These are phyloP conservation scores for Sarocladium strictum DNA, from an alignment of 2,329 filamentous ascomycete species.

Conservation along the genomic window DNA sequence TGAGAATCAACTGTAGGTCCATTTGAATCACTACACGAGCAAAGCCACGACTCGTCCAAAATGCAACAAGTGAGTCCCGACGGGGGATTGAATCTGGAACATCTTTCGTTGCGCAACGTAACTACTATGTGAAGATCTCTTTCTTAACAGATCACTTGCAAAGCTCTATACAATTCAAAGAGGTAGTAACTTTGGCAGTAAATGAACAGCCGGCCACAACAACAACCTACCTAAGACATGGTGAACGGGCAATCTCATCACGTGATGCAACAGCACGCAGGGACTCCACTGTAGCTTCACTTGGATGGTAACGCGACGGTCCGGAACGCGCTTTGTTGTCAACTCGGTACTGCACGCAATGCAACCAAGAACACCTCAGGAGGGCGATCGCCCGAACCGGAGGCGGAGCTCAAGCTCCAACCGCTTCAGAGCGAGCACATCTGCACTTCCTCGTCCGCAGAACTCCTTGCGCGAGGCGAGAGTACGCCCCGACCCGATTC, in stretches of 20 bases:
- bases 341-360: conserved; percentile 18
- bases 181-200: too few species aligned
- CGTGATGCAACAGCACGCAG: background rate
- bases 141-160: too few species aligned
- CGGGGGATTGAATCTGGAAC: too few species aligned
- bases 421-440: conserved; percentile 29
- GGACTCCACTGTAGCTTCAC: background rate
- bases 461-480: conserved; percentile 30
- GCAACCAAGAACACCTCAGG: conserved; percentile 27
- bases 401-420: conserved; percentile 23
- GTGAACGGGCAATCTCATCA: background rate
- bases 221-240: too few species aligned
- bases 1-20: too few species aligned
- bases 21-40: too few species aligned
- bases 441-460: conserved; percentile 29
- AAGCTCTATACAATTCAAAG: too few species aligned
- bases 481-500: conserved; percentile 22
- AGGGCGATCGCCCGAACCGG: conserved; percentile 23
- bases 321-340: background rate
- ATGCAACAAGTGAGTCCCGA: too few species aligned
- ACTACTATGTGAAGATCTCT: too few species aligned
- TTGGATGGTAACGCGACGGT: background rate
- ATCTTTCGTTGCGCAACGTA: too few species aligned
- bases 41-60: too few species aligned
- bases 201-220: too few species aligned